Percentiles rank a stretch among this genome's conserved stretches.
These are phyloP conservation scores for Phytophthora palmivora DNA, from an alignment of 352 stramenopile species.

Conservation along the genomic window DNA sequence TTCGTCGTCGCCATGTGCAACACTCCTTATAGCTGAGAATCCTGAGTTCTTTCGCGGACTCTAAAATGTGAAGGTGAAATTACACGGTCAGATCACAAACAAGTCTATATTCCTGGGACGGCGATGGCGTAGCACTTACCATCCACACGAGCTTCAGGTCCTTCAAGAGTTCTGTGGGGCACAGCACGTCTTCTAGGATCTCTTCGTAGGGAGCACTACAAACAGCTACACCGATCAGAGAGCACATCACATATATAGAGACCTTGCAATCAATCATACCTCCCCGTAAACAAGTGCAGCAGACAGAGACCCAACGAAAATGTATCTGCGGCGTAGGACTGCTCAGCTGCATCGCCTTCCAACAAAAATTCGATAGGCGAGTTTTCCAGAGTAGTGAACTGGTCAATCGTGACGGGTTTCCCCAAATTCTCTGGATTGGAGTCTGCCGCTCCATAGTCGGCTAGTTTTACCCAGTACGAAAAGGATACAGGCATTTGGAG, in stretches of 20 bases:
- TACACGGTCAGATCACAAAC: too few species aligned
- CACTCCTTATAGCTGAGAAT: constrained; percentile 74
- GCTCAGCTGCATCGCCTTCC: constrained; percentile 89
- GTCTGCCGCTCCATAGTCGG: constrained; percentile 97
- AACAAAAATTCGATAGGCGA: constrained; percentile 96
- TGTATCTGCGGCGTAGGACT: constrained; percentile 94
- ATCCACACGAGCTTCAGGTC: constrained; percentile 92
- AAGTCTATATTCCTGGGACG: not conserved
- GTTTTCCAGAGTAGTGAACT: constrained; percentile 99
- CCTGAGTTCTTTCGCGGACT: constrained; percentile 60
- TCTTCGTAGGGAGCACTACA: constrained; percentile 97
- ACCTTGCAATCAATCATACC: constrained; percentile 39
- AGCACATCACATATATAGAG: not conserved
- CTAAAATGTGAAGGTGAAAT: too few species aligned
- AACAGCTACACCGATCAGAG: constrained; percentile 8
- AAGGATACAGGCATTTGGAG: constrained; percentile 64
- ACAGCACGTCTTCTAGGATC: constrained; percentile 93
- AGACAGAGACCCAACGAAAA: constrained; percentile 97
- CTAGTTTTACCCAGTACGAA: constrained; percentile 95
- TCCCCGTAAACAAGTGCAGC: constrained; percentile 97
- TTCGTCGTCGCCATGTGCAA: constrained; percentile 70
- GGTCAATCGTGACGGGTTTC: constrained; percentile 92
- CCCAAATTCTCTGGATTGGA: constrained; percentile 88
- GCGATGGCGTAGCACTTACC: constrained; percentile 38
- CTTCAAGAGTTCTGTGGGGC: constrained; percentile 84